These are phyloP conservation scores for Solanum hybrid DNA, from an alignment of 305 asterid species.

Conservation along the genomic window DNA sequence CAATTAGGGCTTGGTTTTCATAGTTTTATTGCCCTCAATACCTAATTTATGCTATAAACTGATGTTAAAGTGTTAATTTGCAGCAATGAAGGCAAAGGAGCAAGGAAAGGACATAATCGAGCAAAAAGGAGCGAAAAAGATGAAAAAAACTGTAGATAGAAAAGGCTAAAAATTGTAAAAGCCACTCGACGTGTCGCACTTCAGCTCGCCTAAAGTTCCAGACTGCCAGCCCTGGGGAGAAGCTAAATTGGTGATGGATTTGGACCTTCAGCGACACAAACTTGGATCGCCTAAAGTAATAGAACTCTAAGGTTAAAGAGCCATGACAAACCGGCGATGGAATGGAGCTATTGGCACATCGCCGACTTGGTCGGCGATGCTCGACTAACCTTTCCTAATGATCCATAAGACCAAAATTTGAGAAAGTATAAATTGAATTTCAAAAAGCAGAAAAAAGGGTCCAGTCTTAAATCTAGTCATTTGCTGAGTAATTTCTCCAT, in stretches of 20 bases:
- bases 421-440: neutral
- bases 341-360: neutral
- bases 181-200: neutral
- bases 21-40: neutral
- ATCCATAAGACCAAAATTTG: neutral
- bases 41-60: neutral
- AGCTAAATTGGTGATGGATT: neutral
- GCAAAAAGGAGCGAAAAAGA: neutral
- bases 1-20: neutral
- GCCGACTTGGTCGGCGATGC: neutral
- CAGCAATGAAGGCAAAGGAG: neutral
- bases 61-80: neutral
- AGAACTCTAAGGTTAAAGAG: no score
- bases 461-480: neutral
- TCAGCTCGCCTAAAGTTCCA: neutral
- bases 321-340: neutral
- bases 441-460: no score
- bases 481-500: neutral
- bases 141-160: neutral
- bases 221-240: neutral
- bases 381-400: neutral
- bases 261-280: no score
- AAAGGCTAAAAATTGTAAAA: fast-evolving
- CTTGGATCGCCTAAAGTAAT: neutral
- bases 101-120: neutral